phyloP scores from a whole-genome alignment of 192 early-diverging fungal species.

The Coemansia sp. region DNA sequence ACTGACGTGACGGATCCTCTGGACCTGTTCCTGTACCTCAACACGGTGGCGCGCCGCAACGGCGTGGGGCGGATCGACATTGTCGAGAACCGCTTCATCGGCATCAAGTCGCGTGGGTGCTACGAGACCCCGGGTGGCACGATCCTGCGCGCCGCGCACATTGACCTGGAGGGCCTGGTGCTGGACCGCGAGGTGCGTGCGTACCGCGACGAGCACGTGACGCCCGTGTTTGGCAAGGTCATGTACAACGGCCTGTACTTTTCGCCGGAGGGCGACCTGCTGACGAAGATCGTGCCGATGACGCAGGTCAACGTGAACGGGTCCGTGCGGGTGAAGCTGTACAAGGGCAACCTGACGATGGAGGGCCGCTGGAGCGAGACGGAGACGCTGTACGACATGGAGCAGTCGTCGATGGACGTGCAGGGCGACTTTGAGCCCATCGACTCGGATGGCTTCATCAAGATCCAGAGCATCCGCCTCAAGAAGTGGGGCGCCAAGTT shows the following conservation, averaged over 20 bases:
- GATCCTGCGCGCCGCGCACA: conserved; percentile 88
- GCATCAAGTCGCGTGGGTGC: conserved; percentile 98
- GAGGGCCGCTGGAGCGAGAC: conserved; percentile 81
- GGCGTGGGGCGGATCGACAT: conserved; percentile 98
- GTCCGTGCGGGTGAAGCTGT: conserved; percentile 88
- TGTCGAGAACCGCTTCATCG: conserved; percentile 98
- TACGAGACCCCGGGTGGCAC: conserved; percentile 99
- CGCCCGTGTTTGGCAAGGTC: conserved; percentile 62
- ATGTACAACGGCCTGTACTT: conserved; percentile 98
- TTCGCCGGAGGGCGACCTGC: conserved; percentile 89
- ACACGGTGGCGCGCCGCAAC: conserved; percentile 91
- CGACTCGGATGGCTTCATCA: conserved; percentile 97
- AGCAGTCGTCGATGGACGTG: conserved; percentile 95
- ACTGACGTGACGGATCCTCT: conserved; percentile 63
- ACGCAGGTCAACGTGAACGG: conserved; percentile 88
- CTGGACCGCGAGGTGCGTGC: conserved; percentile 95
- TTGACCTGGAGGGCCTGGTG: conserved; percentile 91
- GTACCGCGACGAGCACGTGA: conserved; percentile 87
- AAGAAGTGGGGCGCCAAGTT: conserved; percentile 67
- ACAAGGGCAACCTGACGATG: conserved; percentile 88
- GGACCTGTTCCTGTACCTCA: conserved; percentile 92
- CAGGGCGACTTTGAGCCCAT: conserved; percentile 85
- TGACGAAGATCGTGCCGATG: conserved; percentile 72
- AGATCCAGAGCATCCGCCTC: conserved; percentile 92
- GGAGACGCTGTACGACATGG: conserved; percentile 89